Base-by-base conservation (phyloP, 176 grass and related monocot genomes). In the Ampelocalamus luodianensis region DNA sequence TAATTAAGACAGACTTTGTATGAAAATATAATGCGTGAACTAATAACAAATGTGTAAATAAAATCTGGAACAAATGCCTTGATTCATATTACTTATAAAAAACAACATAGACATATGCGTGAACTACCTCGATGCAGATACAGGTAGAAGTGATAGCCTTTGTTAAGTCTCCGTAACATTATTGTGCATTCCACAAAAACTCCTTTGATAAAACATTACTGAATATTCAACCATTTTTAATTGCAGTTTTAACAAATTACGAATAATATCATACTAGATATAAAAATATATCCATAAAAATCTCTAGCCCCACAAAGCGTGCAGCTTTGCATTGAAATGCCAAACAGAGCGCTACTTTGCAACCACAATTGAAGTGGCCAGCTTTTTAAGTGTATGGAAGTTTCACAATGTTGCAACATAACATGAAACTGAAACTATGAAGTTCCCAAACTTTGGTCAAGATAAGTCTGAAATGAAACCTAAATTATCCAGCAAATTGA, bases 61-160 rank as follows among this genome's bases (percentile, higher is more conserved):
- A 65, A 71, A 80, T 79, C 45, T 79, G 18, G 34, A 84, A 83
- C 34, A 64, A 71, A 70, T 76, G 40, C 37, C 37, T 46, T 60
- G 4, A 17, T 17, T 14, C 46, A 80, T 70, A 40, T 74, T 46
- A 61, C 54, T 26, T 72, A 58, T 82, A 23, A 45, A n/a, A 1
- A 77, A 76, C 34, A 48, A 53, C 15, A 5, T 11, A n/a, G 20
- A 46, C 3, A 45, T 72, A 3, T 62, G 7, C 44, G 72, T 50
- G 50, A 62, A 69, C 15, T 42, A 24, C 59, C 34, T 34, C 5
- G 39, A 18, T 63, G 55, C 44, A 54, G 44, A 48, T 42, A 87
- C 44, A 74, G 42, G 5, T 71, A 51, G 44, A 51, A 58, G 68
- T 10, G 20, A 8, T 16, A 39, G 26, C 4, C 6, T 39, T 68